phyloP scores from a whole-genome alignment of 805 yeast genomes.

The Wickerhamomyces chaumierensis region DNA sequence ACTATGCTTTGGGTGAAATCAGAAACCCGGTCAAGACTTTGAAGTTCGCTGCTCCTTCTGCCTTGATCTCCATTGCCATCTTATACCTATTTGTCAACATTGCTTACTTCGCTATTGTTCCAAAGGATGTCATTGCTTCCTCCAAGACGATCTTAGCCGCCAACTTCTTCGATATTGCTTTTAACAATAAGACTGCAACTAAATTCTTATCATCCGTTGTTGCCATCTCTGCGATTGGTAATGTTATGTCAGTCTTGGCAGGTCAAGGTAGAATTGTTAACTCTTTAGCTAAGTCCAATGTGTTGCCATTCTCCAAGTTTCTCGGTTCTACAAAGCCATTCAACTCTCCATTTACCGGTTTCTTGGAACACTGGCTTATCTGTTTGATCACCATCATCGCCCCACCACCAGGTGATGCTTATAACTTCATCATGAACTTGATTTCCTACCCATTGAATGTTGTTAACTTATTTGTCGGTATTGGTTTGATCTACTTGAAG shows the following conservation, averaged over 20 bases:
- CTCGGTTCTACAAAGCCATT: conserved; percentile 67
- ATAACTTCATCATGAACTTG: conserved; percentile 68
- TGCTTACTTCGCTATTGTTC: conserved; percentile 76
- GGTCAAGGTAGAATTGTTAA: conserved; percentile 77
- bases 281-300: conserved; percentile 74
- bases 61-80: conserved; percentile 47
- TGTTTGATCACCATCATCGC: conserved; percentile 67
- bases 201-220: conserved; percentile 71
- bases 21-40: conserved; percentile 63
- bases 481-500: conserved; percentile 51
- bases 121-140: conserved; percentile 42
- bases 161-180: conserved; percentile 59
- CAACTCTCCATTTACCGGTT: conserved; percentile 61
- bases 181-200: conserved; percentile 52
- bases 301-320: conserved; percentile 60
- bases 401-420: conserved; percentile 83
- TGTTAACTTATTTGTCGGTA: conserved; percentile 53
- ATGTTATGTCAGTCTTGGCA: conserved; percentile 68
- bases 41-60: conserved; percentile 64
- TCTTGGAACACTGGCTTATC: conserved; percentile 67
- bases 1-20: conserved; percentile 73
- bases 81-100: conserved; percentile 68
- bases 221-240: conserved; percentile 73
- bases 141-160: conserved; percentile 72
- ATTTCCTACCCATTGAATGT: conserved; percentile 76